Percentiles rank a stretch among this genome's conserved stretches.
Evolutionary conservation across 805 yeast species (phyloP).

Genomic region (Candida sithepensis): DNA sequence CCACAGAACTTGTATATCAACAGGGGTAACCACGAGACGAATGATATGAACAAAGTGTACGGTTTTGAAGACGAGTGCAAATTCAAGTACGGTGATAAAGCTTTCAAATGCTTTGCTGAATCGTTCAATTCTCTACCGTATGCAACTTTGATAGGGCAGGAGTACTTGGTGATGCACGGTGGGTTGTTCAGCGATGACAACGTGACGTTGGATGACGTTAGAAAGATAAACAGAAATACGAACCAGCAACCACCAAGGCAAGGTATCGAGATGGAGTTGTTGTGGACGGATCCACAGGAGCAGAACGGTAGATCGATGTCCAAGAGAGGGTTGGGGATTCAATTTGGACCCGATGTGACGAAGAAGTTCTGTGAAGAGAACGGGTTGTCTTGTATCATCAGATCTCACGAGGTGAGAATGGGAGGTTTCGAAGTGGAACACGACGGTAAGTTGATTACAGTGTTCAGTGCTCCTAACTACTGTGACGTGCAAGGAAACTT

Average conservation of each 20-base stretch:
- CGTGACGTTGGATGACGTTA: slow-evolving; percentile 70
- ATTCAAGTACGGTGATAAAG: slow-evolving; percentile 75
- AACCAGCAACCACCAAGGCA: slow-evolving; percentile 79
- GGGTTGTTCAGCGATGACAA: slow-evolving; percentile 82
- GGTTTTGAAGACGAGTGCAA: slow-evolving; percentile 97
- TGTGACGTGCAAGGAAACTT: slow-evolving; percentile 89
- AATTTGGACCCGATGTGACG: slow-evolving; percentile 96
- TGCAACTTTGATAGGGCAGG: slow-evolving; percentile 73
- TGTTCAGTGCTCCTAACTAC: slow-evolving; percentile 97
- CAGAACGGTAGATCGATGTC: slow-evolving; percentile 78
- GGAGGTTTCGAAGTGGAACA: slow-evolving; percentile 88
- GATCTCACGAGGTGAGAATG: slow-evolving; percentile 96
- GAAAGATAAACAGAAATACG: slow-evolving; percentile 63
- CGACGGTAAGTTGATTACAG: slow-evolving; percentile 80
- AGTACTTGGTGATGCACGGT: slow-evolving; percentile 91
- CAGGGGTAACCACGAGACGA: slow-evolving; percentile 96
- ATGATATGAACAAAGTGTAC: slow-evolving; percentile 93
- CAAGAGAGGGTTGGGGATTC: slow-evolving; percentile 92
- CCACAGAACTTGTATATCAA: slow-evolving; percentile 73
- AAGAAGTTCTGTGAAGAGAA: slow-evolving; percentile 69
- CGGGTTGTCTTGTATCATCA: slow-evolving; percentile 69
- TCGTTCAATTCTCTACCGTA: slow-evolving; percentile 84
- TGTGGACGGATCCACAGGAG: slow-evolving; percentile 96
- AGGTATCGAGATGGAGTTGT: slow-evolving; percentile 91
- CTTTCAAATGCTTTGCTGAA: slow-evolving; percentile 80